phyloP scores from a whole-genome alignment of 305 asterid genomes.

The Vinca major region DNA sequence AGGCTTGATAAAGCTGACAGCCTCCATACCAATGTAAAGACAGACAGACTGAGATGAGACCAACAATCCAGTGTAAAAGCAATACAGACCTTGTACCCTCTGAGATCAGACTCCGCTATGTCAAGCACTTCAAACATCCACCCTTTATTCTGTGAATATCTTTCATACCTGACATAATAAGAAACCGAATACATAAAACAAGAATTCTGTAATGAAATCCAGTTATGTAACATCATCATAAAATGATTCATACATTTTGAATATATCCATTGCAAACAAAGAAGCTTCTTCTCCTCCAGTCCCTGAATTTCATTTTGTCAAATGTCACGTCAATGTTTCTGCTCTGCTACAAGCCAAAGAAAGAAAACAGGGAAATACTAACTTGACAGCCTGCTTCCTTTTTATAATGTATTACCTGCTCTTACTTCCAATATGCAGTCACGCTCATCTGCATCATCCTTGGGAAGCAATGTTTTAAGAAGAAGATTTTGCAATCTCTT shows the following conservation, averaged over 20 bases:
- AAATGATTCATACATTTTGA: slow-evolving; percentile 51
- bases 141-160: slow-evolving; percentile 61
- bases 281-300: slow-evolving; percentile 97
- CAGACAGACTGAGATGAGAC: background rate
- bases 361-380: background rate
- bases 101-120: slow-evolving; percentile 68
- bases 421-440: slow-evolving; percentile 93
- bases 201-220: slow-evolving; percentile 9
- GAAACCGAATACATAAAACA: slow-evolving; percentile 16
- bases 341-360: background rate
- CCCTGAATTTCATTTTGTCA: slow-evolving; percentile 38
- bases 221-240: slow-evolving; percentile 8
- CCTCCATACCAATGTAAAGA: background rate
- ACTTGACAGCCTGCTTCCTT: slow-evolving; percentile 1
- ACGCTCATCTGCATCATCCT: slow-evolving; percentile 92
- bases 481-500: slow-evolving; percentile 51
- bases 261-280: slow-evolving; percentile 89
- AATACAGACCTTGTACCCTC: slow-evolving; percentile 72
- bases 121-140: slow-evolving; percentile 86
- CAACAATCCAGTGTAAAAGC: background rate
- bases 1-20: background rate
- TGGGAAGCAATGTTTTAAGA: slow-evolving; percentile 75
- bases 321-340: background rate
- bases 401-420: slow-evolving; percentile 47
- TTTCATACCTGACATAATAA: slow-evolving; percentile 64